Base-by-base conservation (phyloP, 306 rosid genomes). In the Urtica urens region DNA sequence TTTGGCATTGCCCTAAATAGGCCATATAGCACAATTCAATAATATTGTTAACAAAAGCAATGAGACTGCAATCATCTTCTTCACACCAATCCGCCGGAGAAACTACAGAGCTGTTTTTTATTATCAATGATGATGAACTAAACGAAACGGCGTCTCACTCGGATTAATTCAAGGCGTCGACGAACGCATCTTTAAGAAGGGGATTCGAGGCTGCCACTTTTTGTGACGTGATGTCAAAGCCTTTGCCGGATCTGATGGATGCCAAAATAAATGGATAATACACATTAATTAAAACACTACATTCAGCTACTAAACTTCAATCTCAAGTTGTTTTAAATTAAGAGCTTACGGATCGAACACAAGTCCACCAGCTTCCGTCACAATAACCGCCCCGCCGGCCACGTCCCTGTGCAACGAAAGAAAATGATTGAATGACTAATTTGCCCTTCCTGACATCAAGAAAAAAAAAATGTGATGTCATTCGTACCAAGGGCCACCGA, bases 361-460 rank as follows among this genome's bases (percentile, higher is more conserved):
- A 44, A 62, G 69, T 30, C 99, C 99, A 38, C 99, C 99, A 44
- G 99, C 99, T 82, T 90, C 99, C 29, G 72, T 77, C 31, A 90
- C 92, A 60, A 90, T 81, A 45, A 90, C 87, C 38, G 94, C 99
- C 38, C 93, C 99, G n/a, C 76, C 99, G 19, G 96, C 96, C 23
- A 90, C 99, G 73, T 90, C 99, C 99, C 99, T 90, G 72, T 46
- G 58, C 37, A 59, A n/a, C n/a, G n/a, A n/a, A n/a, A n/a, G n/a
- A n/a, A n/a, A n/a, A n/a, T n/a, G n/a, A n/a, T n/a, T n/a, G n/a
- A n/a, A n/a, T n/a, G n/a, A n/a, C n/a, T n/a, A n/a, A n/a, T n/a
- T n/a, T n/a, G n/a, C n/a, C n/a, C n/a, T n/a, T n/a, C n/a, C n/a
- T n/a, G n/a, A n/a, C n/a, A n/a, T n/a, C n/a, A n/a, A n/a, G n/a